A percentile compares a stretch with the other conserved stretches of the same genome.
These are phyloP conservation scores for Chaetomium sp. DNA, from an alignment of 2,329 filamentous ascomycete genomes.

Conservation along the genomic window DNA sequence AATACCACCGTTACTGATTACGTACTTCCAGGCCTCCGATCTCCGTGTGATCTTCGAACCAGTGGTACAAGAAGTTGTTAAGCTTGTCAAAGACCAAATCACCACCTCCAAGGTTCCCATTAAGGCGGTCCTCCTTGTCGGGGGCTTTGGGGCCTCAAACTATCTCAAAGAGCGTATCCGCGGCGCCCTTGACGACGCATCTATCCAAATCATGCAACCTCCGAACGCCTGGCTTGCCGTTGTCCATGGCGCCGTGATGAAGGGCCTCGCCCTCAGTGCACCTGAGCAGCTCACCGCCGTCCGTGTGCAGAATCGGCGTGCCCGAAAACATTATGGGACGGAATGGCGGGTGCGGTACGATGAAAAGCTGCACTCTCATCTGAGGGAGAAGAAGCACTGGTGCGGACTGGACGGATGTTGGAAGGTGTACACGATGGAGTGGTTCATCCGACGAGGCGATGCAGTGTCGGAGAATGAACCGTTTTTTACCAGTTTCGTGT, in stretches of 20 bases:
- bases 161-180: constrained; percentile 39
- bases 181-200: constrained; percentile 27
- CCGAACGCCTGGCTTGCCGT: constrained; percentile 45
- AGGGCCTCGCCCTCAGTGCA: constrained; percentile 35
- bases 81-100: constrained; percentile 39
- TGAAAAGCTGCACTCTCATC: constrained; percentile 27
- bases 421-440: constrained; percentile 36
- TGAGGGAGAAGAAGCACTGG: constrained; percentile 32
- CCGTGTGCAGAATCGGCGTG: constrained; percentile 34
- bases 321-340: constrained; percentile 40
- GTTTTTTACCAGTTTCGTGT: constrained; percentile 29
- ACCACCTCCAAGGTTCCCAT: constrained; percentile 36
- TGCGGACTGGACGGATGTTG: constrained; percentile 33
- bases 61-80: constrained; percentile 37
- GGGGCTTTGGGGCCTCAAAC: constrained; percentile 41
- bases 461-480: constrained; percentile 35
- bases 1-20: neutral
- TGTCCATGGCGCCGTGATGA: constrained; percentile 46
- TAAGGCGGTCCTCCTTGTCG: constrained; percentile 42
- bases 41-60: constrained; percentile 39
- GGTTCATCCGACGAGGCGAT: constrained; percentile 37
- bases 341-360: constrained; percentile 30
- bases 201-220: constrained; percentile 41
- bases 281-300: constrained; percentile 32
- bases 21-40: constrained; percentile 27